Percentiles rank a stretch among this genome's conserved stretches.
These are phyloP conservation scores for Hygrocybe coccinea DNA, from an alignment of 768 basidiomycete genomes.

Conservation along the genomic window DNA sequence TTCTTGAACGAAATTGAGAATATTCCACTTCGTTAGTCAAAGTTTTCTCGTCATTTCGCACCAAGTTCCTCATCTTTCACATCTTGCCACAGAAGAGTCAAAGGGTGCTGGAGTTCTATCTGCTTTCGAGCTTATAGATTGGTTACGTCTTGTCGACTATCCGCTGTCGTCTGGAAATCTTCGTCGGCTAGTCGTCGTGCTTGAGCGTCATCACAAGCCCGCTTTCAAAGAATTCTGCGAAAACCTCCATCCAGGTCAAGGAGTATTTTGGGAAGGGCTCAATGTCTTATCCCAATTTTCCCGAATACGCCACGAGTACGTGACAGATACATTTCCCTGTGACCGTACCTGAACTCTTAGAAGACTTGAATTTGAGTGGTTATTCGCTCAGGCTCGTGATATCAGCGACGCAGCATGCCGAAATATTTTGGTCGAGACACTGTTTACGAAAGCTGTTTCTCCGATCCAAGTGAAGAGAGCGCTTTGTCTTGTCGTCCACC, in stretches of 20 bases:
- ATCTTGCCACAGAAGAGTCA: constrained; percentile 33
- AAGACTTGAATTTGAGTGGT: constrained; percentile 39
- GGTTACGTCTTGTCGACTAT: constrained; percentile 47
- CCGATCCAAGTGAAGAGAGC: constrained; percentile 33
- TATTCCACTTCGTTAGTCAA: constrained; percentile 43
- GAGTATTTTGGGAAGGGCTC: constrained; percentile 40
- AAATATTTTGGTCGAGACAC: constrained; percentile 31
- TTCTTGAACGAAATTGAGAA: constrained; percentile 45
- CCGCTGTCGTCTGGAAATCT: constrained; percentile 36
- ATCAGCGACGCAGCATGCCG: constrained; percentile 29
- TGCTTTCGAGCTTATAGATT: constrained; percentile 61
- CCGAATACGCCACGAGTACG: constrained; percentile 28
- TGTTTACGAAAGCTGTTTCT: constrained; percentile 25
- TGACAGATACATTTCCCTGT: constrained; percentile 4
- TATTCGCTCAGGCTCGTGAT: constrained; percentile 37
- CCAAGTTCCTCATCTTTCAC: background rate
- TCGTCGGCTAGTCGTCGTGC: constrained; percentile 33
- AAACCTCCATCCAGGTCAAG: constrained; percentile 39
- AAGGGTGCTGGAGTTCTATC: constrained; percentile 29
- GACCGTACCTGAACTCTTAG: background rate
- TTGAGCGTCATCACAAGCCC: constrained; percentile 40
- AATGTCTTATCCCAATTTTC: constrained; percentile 23
- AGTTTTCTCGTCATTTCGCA: background rate
- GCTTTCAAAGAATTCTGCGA: constrained; percentile 42
- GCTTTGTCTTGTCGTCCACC: constrained; percentile 36